Conservation (phyloP, 23 red algal genomes). For the Chondrus crispus region DNA sequence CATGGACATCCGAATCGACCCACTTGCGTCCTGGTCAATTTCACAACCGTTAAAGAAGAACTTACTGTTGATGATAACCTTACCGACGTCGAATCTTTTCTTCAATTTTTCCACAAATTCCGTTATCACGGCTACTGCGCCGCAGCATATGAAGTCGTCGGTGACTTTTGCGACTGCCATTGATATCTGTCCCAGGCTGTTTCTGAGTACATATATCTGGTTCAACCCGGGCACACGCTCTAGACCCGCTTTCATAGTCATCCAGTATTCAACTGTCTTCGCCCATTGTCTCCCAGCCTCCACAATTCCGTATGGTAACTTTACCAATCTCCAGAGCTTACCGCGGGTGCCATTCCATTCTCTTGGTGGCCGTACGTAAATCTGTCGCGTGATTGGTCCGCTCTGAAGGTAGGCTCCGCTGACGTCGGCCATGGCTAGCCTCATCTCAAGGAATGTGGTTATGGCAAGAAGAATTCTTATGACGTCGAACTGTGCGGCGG, state of each 20-base stretch:
- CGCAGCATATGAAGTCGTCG: neutral
- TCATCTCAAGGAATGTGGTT: neutral
- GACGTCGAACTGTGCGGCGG: neutral
- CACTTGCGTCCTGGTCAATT: neutral
- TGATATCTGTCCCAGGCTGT: neutral
- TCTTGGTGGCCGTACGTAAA: neutral
- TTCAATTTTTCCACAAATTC: neutral
- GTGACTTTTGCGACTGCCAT: neutral
- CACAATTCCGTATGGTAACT: neutral
- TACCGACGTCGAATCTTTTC: neutral
- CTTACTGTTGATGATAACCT: neutral
- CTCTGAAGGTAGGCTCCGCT: neutral
- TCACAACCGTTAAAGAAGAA: neutral
- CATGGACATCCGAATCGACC: neutral
- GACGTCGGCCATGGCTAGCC: neutral
- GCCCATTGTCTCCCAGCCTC: neutral
- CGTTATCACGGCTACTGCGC: neutral
- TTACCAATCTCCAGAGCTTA: neutral
- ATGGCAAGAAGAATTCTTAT: neutral
- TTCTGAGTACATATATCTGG: neutral
- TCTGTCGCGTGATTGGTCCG: neutral
- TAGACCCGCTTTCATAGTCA: neutral
- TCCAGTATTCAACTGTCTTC: neutral
- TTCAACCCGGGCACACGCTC: neutral
- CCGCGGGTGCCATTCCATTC: neutral